Percentiles rank a stretch among this genome's conserved stretches.
Evolutionary conservation across 163 green algal genomes (phyloP).

Genomic region (Coccomyxa subellipsoidea): DNA sequence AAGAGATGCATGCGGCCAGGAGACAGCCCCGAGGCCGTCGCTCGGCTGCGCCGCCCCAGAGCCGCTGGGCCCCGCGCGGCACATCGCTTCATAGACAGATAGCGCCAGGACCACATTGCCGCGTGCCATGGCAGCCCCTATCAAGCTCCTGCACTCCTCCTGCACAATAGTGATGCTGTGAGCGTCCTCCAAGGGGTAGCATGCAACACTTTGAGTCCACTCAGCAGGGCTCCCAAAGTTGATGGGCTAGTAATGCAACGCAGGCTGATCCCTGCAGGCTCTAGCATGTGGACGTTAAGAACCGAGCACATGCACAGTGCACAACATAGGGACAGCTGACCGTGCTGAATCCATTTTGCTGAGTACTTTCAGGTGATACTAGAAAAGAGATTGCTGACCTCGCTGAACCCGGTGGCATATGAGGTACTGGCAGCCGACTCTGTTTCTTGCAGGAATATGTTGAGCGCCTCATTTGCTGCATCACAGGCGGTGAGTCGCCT

Average conservation of each 20-base stretch:
- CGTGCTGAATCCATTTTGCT: no score
- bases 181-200: not conserved
- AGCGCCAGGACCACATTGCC: constrained; percentile 62
- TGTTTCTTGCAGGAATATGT: constrained; percentile 19
- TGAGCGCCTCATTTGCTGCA: constrained; percentile 26
- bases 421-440: not conserved
- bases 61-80: not conserved
- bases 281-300: no score
- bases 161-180: not conserved
- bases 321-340: no score
- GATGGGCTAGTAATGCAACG: not conserved
- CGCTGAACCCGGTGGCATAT: not conserved
- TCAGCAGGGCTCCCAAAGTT: not conserved
- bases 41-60: not conserved
- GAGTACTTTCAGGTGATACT: not conserved
- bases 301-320: no score
- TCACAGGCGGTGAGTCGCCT: constrained; percentile 24
- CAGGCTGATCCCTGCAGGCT: not conserved
- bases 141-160: constrained; percentile 36
- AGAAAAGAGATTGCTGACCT: not conserved
- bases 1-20: constrained; percentile 59
- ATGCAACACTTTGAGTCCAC: not conserved
- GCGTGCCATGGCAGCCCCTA: constrained; percentile 45
- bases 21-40: not conserved
- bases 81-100: constrained; percentile 62